A percentile compares a stretch with the other conserved stretches of the same genome.
Evolutionary conservation across 257 asterid genomes (phyloP).

Genomic region (Hygrophila difformis): DNA sequence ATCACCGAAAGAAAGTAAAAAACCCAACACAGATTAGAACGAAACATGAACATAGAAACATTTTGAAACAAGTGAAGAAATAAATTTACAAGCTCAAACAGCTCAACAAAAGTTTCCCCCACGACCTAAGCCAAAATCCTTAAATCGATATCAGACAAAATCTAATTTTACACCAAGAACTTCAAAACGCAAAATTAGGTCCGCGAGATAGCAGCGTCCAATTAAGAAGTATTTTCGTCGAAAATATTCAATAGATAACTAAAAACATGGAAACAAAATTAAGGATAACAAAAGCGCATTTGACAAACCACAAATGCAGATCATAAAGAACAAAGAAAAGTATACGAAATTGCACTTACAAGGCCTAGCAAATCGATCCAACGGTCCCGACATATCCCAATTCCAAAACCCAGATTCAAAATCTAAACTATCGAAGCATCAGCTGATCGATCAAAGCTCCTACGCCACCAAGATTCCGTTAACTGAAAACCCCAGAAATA

Average conservation of each 20-base stretch:
- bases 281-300: not conserved
- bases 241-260: conserved; percentile 4
- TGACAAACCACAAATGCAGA: conserved; percentile 18
- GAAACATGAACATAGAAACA: too few species aligned
- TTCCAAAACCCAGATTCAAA: conserved; percentile 12
- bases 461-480: conserved; percentile 12
- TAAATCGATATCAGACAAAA: too few species aligned
- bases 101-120: too few species aligned
- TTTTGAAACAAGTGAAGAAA: too few species aligned
- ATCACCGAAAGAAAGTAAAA: not conserved
- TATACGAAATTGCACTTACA: conserved; percentile 37
- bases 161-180: too few species aligned
- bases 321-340: conserved; percentile 1
- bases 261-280: not conserved
- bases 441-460: conserved; percentile 13
- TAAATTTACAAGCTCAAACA: too few species aligned
- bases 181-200: too few species aligned
- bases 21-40: not conserved
- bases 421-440: conserved; percentile 13
- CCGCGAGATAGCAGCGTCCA: too few species aligned
- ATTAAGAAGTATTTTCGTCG: not conserved
- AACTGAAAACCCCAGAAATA: conserved; percentile 1
- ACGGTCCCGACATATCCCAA: conserved; percentile 74
- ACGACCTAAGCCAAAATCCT: too few species aligned
- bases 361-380: conserved; percentile 87